These are phyloP conservation scores for Hemisphaericaspora lyxosophila DNA, from an alignment of 1,139 yeast species.

Conservation along the genomic window DNA sequence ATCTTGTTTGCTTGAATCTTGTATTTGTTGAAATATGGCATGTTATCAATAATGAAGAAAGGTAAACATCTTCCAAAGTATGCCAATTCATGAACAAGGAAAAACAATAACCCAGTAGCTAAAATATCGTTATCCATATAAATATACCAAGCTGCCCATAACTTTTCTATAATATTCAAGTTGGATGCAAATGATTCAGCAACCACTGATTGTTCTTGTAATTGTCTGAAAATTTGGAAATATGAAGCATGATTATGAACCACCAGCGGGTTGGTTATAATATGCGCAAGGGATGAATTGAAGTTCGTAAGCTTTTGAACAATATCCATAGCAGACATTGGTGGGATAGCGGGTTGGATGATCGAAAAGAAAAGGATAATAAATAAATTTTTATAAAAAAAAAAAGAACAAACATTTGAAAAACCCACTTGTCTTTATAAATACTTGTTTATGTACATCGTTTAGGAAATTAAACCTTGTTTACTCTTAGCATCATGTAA, in stretches of 20 bases:
- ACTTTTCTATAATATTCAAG: constrained; percentile 39
- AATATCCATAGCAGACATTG: constrained; percentile 4
- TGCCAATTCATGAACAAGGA: constrained; percentile 72
- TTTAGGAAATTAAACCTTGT: neutral
- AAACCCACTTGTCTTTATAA: neutral
- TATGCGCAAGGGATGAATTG: constrained; percentile 6
- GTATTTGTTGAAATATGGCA: constrained; percentile 71
- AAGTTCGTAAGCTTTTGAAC: constrained; percentile 5
- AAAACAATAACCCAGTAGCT: constrained; percentile 81
- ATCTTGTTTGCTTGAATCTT: constrained; percentile 80
- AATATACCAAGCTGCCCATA: constrained; percentile 80
- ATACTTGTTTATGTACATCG: neutral
- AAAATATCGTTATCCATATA: constrained; percentile 73
- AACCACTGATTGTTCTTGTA: constrained; percentile 5
- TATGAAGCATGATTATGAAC: constrained; percentile 1
- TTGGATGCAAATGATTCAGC: constrained; percentile 3
- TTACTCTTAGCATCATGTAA: neutral
- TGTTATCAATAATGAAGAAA: constrained; percentile 73
- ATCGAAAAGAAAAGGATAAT: neutral
- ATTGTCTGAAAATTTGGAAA: constrained; percentile 3
- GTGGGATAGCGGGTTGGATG: neutral
- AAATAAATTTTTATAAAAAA: neutral
- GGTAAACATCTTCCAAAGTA: constrained; percentile 85
- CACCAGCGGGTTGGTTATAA: constrained; percentile 4
- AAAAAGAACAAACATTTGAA: neutral